These are phyloP conservation scores for Xylaria sp. DNA, from an alignment of 2,329 filamentous ascomycete genomes.

Conservation along the genomic window DNA sequence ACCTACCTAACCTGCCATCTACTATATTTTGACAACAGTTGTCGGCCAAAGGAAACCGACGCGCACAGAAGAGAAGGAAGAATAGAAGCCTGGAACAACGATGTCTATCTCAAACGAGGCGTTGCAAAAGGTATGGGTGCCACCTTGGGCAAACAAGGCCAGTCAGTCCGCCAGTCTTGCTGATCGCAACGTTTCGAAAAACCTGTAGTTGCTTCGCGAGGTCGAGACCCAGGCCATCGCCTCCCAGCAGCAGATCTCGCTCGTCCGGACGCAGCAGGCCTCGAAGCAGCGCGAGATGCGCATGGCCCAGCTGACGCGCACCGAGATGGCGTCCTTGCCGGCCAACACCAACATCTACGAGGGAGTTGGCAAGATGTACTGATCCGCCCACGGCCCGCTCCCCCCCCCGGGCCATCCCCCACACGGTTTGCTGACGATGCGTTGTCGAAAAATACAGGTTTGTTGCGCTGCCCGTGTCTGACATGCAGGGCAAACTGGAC, in stretches of 20 bases:
- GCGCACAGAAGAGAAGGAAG: constrained; percentile 11
- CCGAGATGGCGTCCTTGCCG: constrained; percentile 78
- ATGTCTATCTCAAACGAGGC: constrained; percentile 97
- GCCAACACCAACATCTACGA: constrained; percentile 83
- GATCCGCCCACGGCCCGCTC: constrained; percentile 35
- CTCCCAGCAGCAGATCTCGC: constrained; percentile 88
- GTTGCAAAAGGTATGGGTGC: constrained; percentile 76
- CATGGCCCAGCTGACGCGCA: constrained; percentile 82
- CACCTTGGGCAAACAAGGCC: neutral
- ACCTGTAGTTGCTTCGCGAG: constrained; percentile 78
- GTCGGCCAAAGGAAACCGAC: too few relatives aligned
- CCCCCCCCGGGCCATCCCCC: too few relatives aligned
- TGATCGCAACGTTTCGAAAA: constrained; percentile 8
- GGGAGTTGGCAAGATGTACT: constrained; percentile 93
- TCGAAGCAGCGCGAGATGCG: constrained; percentile 87
- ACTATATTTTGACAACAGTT: too few relatives aligned
- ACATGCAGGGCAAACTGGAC: constrained; percentile 75
- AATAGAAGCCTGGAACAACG: too few relatives aligned
- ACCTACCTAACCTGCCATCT: too few relatives aligned
- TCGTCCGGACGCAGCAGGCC: constrained; percentile 82
- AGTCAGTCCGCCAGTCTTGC: constrained; percentile 1
- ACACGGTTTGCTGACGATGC: constrained; percentile 2
- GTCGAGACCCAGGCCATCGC: constrained; percentile 88
- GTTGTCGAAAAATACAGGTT: constrained; percentile 70
- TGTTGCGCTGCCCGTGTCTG: constrained; percentile 71